Conservation (phyloP, 2,329 filamentous ascomycete species). For the Tolypocladium nubicola region DNA sequence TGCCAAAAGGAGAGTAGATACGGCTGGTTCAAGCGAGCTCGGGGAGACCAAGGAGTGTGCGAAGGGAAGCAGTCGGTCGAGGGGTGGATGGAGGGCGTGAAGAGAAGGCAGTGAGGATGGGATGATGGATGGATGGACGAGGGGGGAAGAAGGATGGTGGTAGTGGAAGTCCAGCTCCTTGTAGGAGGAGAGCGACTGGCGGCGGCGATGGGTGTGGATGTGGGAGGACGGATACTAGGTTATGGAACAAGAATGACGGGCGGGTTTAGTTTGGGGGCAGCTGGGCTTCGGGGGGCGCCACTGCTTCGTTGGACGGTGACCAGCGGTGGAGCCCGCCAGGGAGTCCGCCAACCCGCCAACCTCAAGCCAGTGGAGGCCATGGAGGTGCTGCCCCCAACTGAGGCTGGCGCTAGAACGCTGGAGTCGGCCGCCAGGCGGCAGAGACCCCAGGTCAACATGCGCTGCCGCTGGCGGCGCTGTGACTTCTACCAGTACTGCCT, state of each 20-base stretch:
- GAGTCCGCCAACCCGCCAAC: not conserved
- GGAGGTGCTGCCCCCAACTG: not conserved
- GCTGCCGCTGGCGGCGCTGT: not conserved
- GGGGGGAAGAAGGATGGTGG: slow-evolving; percentile 3
- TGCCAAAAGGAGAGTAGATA: slow-evolving; percentile 27
- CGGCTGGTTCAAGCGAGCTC: slow-evolving; percentile 16
- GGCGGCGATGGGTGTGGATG: slow-evolving; percentile 1
- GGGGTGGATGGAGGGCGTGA: slow-evolving; percentile 26
- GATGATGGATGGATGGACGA: slow-evolving; percentile 28
- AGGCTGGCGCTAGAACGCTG: not conserved
- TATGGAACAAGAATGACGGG: slow-evolving; percentile 3
- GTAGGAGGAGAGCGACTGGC: slow-evolving; percentile 9
- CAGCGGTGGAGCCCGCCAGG: not conserved
- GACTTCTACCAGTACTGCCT: not conserved
- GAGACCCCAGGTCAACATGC: not conserved
- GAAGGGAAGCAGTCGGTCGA: slow-evolving; percentile 22
- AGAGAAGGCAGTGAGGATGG: slow-evolving; percentile 28
- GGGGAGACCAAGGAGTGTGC: slow-evolving; percentile 27
- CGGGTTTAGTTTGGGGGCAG: slow-evolving; percentile 1
- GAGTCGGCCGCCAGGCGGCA: not conserved
- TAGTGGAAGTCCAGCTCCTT: slow-evolving; percentile 21
- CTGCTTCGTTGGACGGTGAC: not conserved
- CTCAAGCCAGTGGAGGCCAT: not conserved
- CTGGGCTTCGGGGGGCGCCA: slow-evolving; percentile 2
- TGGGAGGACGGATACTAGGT: slow-evolving; percentile 16